phyloP scores from a whole-genome alignment of 805 yeast species.

The Saturnispora hagleri region DNA sequence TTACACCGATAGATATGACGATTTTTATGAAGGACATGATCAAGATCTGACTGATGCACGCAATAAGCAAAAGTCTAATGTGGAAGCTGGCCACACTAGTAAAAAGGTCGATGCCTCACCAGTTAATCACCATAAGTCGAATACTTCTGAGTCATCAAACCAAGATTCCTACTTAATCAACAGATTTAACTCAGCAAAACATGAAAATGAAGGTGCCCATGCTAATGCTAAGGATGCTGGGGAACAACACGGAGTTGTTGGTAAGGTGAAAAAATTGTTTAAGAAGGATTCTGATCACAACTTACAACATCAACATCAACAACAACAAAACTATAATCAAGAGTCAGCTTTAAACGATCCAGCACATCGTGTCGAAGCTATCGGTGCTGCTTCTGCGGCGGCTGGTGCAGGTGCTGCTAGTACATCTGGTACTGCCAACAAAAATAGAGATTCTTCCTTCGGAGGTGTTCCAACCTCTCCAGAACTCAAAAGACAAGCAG shows the following conservation, averaged over 20 bases:
- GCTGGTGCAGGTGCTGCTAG: slow-evolving; percentile 4
- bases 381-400: slow-evolving; percentile 3
- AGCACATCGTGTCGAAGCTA: not conserved
- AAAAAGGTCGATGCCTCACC: not conserved
- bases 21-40: slow-evolving; percentile 1
- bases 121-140: not conserved
- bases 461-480: slow-evolving; percentile 7
- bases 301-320: slow-evolving; percentile 3
- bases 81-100: not conserved
- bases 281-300: slow-evolving; percentile 1
- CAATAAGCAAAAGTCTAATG: not conserved
- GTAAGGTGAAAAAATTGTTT: slow-evolving; percentile 1
- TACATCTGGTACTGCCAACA: not conserved
- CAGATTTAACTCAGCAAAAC: slow-evolving; percentile 6
- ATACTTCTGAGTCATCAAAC: not conserved
- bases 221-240: not conserved
- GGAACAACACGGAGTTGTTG: not conserved
- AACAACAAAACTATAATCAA: not conserved
- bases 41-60: not conserved
- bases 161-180: not conserved
- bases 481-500: not conserved
- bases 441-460: not conserved
- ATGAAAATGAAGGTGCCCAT: not conserved
- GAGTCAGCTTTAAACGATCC: slow-evolving; percentile 1
- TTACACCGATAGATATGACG: slow-evolving; percentile 2